A percentile compares a stretch with the other conserved stretches of the same genome.
Conservation (phyloP, 306 rosid genomes). For the Canavalia ensiformis region DNA sequence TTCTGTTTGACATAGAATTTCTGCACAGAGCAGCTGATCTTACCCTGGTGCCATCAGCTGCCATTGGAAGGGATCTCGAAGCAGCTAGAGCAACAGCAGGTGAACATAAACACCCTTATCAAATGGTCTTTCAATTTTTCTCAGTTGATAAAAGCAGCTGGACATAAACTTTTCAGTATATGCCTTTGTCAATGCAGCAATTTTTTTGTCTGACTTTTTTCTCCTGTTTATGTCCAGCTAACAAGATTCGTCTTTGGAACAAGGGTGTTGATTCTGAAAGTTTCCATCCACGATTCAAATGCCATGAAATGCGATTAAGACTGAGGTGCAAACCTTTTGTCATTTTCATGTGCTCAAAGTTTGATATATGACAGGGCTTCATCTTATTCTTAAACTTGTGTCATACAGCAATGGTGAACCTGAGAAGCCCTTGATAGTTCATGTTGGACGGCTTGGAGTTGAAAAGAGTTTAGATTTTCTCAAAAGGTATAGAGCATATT, state of each 20-base stretch:
- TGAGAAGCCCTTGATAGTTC: constrained; percentile 90
- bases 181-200: not conserved
- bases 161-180: not conserved
- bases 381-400: constrained; percentile 34
- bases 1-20: constrained; percentile 69
- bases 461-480: constrained; percentile 98
- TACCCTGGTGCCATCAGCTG: constrained; percentile 95
- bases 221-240: constrained; percentile 65
- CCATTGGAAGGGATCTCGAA: constrained; percentile 85
- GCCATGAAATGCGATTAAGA: constrained; percentile 84
- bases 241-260: constrained; percentile 94
- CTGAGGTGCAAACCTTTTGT: constrained; percentile 60
- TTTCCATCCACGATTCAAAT: constrained; percentile 83
- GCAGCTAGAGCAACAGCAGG: constrained; percentile 83
- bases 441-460: constrained; percentile 95
- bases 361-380: constrained; percentile 25
- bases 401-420: constrained; percentile 86
- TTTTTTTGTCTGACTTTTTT: constrained; percentile 29
- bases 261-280: constrained; percentile 98
- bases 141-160: not conserved
- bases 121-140: constrained; percentile 22
- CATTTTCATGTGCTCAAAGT: constrained; percentile 27
- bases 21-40: constrained; percentile 96
- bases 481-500: constrained; percentile 68
- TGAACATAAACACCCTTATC: constrained; percentile 46